These are phyloP conservation scores for Ottelia alismoides DNA, from an alignment of 106 monocot species.

Conservation along the genomic window DNA sequence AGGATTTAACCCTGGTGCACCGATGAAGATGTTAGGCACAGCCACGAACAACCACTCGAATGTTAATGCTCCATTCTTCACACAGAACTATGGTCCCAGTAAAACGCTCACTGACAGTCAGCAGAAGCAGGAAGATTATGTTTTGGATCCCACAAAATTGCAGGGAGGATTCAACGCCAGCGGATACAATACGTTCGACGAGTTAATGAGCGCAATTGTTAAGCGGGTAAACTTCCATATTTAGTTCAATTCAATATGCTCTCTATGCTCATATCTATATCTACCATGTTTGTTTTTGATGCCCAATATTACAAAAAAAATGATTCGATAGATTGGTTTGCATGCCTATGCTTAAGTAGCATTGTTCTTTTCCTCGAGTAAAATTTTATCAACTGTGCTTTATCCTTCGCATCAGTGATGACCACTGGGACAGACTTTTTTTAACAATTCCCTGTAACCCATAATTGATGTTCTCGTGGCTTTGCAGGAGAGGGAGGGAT, in stretches of 20 bases:
- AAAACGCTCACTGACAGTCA: not conserved
- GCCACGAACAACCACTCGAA: not conserved
- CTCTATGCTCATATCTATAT: too few species aligned
- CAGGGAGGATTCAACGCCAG: not conserved
- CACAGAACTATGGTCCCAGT: not conserved
- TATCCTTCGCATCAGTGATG: too few species aligned
- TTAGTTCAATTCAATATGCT: too few species aligned
- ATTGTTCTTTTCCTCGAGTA: not conserved
- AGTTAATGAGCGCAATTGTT: constrained; percentile 8
- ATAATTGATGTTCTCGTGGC: not conserved
- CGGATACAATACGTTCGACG: constrained; percentile 10
- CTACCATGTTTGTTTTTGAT: not conserved
- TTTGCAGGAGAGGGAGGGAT: constrained; percentile 11
- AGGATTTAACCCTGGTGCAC: not conserved
- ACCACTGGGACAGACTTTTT: too few species aligned
- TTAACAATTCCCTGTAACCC: not conserved
- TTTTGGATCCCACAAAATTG: not conserved
- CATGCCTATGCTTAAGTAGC: not conserved
- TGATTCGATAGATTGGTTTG: not conserved
- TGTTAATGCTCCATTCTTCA: not conserved
- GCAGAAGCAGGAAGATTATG: not conserved
- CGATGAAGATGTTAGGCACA: not conserved
- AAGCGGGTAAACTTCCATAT: constrained; percentile 9
- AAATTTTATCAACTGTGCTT: not conserved
- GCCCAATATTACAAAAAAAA: not conserved